These are phyloP conservation scores for Pseudopyrenochaeta lycopersici DNA, from an alignment of 2,329 filamentous ascomycete genomes.

Conservation along the genomic window DNA sequence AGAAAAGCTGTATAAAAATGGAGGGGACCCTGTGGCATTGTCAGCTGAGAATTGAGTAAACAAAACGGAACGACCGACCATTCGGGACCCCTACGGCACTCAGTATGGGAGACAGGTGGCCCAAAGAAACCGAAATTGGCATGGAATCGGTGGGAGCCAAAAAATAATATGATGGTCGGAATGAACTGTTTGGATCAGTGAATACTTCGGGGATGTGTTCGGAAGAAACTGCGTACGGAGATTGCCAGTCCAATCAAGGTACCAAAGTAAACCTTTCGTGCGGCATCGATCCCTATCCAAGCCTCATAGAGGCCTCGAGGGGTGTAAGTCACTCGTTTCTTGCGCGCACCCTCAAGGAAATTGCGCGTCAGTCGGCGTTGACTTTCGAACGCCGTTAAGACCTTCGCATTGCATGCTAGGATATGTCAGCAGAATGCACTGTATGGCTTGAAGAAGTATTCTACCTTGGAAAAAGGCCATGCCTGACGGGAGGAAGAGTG, in stretches of 20 bases:
- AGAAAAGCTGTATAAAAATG: slow-evolving; percentile 48
- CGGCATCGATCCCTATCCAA: slow-evolving; percentile 41
- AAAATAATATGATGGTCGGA: slow-evolving; percentile 67
- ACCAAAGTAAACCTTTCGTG: slow-evolving; percentile 45
- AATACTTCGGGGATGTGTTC: background rate
- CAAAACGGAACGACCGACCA: slow-evolving; percentile 60
- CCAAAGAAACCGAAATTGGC: slow-evolving; percentile 63
- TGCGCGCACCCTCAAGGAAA: slow-evolving; percentile 46
- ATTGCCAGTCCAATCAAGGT: slow-evolving; percentile 39
- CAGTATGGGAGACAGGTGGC: slow-evolving; percentile 53
- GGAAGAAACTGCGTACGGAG: slow-evolving; percentile 33
- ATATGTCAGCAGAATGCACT: background rate
- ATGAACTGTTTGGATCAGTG: slow-evolving; percentile 58
- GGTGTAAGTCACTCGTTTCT: slow-evolving; percentile 41
- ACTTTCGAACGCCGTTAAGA: slow-evolving; percentile 47
- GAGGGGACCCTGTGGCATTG: slow-evolving; percentile 41
- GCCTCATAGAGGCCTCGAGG: slow-evolving; percentile 40
- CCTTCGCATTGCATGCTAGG: slow-evolving; percentile 47
- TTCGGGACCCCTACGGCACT: slow-evolving; percentile 67
- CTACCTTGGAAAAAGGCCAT: slow-evolving; percentile 51
- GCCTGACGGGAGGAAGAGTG: slow-evolving; percentile 47
- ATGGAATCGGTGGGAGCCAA: slow-evolving; percentile 73
- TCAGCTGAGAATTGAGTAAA: slow-evolving; percentile 10
- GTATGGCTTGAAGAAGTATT: background rate
- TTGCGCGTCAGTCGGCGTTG: slow-evolving; percentile 45